phyloP scores from a whole-genome alignment of 129 eudicot genomes.

The Lactuca saligna region DNA sequence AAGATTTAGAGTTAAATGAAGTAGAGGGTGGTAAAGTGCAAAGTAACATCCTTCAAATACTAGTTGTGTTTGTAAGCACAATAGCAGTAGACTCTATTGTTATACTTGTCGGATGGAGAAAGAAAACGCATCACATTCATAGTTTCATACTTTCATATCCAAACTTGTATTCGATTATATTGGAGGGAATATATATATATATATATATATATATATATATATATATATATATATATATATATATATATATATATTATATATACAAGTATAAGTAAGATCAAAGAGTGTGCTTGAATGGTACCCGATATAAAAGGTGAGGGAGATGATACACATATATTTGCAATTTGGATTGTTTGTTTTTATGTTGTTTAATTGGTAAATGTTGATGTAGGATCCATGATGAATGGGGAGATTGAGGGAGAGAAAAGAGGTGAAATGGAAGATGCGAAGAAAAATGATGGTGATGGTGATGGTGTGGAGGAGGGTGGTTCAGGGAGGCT shows the following conservation, averaged over 20 bases:
- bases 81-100: conserved; percentile 9
- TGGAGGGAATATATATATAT: background rate
- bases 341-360: conserved; percentile 8
- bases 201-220: conserved; percentile 1
- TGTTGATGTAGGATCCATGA: conserved; percentile 30
- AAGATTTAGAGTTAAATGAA: conserved; percentile 15
- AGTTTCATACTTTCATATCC: background rate
- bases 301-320: conserved; percentile 17
- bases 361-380: conserved; percentile 13
- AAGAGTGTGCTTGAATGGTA: conserved; percentile 13
- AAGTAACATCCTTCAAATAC: conserved; percentile 38
- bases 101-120: conserved; percentile 21
- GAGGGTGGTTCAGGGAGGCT: conserved; percentile 33
- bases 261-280: conserved; percentile 14
- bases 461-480: background rate
- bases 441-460: conserved; percentile 27
- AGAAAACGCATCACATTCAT: conserved; percentile 9
- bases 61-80: conserved; percentile 23
- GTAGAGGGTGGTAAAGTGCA: conserved; percentile 41
- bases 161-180: too few species aligned
- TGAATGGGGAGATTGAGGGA: conserved; percentile 36
- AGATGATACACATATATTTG: background rate
- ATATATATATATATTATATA: background rate
- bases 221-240: conserved; percentile 1
- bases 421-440: conserved; percentile 29